A percentile compares a stretch with the other conserved stretches of the same genome.
These are phyloP conservation scores for Daldinia sp. DNA, from an alignment of 2,329 filamentous ascomycete genomes.

Conservation along the genomic window DNA sequence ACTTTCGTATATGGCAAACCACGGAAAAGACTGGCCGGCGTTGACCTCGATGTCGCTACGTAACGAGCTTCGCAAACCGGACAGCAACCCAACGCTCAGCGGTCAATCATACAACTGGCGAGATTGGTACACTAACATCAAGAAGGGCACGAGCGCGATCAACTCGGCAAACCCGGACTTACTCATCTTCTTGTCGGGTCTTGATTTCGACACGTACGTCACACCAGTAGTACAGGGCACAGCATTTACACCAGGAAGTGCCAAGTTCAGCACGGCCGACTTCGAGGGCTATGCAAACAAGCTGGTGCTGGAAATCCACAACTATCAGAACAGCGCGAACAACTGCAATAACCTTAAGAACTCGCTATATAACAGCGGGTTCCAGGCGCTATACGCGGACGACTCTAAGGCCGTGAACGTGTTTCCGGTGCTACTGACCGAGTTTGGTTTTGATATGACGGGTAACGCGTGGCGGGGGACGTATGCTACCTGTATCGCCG, in stretches of 20 bases:
- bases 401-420: conserved; percentile 55
- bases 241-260: conserved; percentile 60
- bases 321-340: conserved; percentile 65
- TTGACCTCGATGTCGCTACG: conserved; percentile 65
- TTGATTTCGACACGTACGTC: conserved; percentile 68
- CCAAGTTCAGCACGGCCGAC: conserved; percentile 58
- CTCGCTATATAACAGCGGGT: conserved; percentile 64
- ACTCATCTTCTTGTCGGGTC: conserved; percentile 70
- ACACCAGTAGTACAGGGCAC: conserved; percentile 63
- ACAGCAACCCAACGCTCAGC: conserved; percentile 51
- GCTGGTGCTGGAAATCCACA: conserved; percentile 71
- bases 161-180: conserved; percentile 63
- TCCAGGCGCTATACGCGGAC: conserved; percentile 61
- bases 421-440: conserved; percentile 65
- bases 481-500: conserved; percentile 65
- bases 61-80: conserved; percentile 65
- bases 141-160: conserved; percentile 62
- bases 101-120: conserved; percentile 66
- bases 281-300: conserved; percentile 66
- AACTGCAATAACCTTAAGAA: conserved; percentile 61
- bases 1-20: conserved; percentile 69
- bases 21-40: conserved; percentile 63
- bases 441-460: conserved; percentile 67
- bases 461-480: conserved; percentile 59
- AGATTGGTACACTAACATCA: conserved; percentile 65